Conservation (phyloP, 169 alveolate genomes). For the Fabrea salina region DNA sequence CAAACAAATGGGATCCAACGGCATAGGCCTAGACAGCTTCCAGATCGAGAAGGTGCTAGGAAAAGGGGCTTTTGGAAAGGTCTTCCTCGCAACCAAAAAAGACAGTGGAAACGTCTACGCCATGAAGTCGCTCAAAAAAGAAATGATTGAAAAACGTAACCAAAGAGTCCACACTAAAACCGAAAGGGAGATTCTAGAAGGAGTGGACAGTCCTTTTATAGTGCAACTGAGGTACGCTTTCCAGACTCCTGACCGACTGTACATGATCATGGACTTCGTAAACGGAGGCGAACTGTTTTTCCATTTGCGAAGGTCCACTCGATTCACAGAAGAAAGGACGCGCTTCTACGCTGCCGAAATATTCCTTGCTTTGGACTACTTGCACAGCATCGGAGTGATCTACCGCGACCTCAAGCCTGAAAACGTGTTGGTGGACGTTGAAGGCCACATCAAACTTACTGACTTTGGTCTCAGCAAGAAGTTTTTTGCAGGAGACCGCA, state of each 20-base stretch:
- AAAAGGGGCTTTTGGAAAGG: constrained; percentile 78
- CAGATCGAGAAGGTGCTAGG: constrained; percentile 55
- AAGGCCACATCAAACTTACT: constrained; percentile 45
- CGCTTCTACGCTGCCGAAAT: constrained; percentile 55
- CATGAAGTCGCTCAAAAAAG: constrained; percentile 63
- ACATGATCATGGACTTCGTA: constrained; percentile 74
- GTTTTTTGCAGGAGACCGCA: neutral
- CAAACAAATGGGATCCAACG: no score
- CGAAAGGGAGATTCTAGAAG: constrained; percentile 72
- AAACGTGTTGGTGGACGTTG: constrained; percentile 39
- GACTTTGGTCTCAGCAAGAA: constrained; percentile 50
- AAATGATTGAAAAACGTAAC: constrained; percentile 42
- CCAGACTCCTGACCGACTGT: constrained; percentile 66
- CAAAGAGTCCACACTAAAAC: constrained; percentile 46
- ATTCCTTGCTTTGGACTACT: constrained; percentile 35
- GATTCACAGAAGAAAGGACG: constrained; percentile 38
- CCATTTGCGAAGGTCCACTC: constrained; percentile 40
- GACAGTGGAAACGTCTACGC: constrained; percentile 54
- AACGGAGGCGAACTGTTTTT: constrained; percentile 80
- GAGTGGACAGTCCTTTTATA: constrained; percentile 64
- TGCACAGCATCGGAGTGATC: constrained; percentile 36
- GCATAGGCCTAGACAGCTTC: neutral
- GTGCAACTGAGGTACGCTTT: constrained; percentile 73
- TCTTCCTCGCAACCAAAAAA: constrained; percentile 56
- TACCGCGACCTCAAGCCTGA: constrained; percentile 58